Percentiles rank a stretch among this genome's conserved stretches.
Evolutionary conservation across 495 filamentous ascomycete genomes (phyloP).

Genomic region (Astrothelium subdiscretum): DNA sequence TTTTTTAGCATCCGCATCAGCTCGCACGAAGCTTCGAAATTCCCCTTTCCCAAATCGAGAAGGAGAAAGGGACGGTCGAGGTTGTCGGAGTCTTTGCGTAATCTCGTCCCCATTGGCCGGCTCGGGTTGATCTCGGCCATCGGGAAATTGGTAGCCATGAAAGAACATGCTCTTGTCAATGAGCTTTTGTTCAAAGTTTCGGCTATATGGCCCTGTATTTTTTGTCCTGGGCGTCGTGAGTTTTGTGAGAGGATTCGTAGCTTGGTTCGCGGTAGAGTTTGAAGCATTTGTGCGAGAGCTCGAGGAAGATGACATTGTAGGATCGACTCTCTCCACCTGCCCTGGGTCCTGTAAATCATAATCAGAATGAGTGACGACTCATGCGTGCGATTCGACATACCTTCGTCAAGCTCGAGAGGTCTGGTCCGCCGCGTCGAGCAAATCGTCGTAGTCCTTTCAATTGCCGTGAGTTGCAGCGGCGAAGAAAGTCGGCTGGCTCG

Average conservation of each 20-base stretch:
- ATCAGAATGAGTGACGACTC: neutral
- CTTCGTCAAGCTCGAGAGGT: conserved; percentile 1
- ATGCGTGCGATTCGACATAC: neutral
- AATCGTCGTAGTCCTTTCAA: neutral
- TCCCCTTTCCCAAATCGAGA: conserved; percentile 24
- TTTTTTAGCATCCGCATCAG: conserved; percentile 21
- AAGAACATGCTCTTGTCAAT: conserved; percentile 27
- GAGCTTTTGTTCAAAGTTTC: conserved; percentile 28
- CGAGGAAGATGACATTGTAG: neutral
- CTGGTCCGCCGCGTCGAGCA: conserved; percentile 4
- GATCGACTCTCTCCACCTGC: neutral
- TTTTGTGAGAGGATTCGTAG: neutral
- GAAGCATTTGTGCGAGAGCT: neutral
- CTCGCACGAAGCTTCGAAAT: conserved; percentile 22
- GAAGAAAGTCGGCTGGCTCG: neutral
- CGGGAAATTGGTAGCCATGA: conserved; percentile 8
- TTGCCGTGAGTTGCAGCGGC: neutral
- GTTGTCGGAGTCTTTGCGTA: conserved; percentile 20
- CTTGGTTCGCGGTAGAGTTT: neutral
- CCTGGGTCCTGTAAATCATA: neutral
- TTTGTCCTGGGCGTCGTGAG: neutral
- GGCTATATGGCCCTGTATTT: conserved; percentile 20
- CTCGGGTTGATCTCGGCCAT: neutral
- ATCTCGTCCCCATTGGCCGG: conserved; percentile 25
- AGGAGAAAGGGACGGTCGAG: conserved; percentile 30